Conservation (phyloP, 352 stramenopile species). For the Phytophthora ohioensis region DNA sequence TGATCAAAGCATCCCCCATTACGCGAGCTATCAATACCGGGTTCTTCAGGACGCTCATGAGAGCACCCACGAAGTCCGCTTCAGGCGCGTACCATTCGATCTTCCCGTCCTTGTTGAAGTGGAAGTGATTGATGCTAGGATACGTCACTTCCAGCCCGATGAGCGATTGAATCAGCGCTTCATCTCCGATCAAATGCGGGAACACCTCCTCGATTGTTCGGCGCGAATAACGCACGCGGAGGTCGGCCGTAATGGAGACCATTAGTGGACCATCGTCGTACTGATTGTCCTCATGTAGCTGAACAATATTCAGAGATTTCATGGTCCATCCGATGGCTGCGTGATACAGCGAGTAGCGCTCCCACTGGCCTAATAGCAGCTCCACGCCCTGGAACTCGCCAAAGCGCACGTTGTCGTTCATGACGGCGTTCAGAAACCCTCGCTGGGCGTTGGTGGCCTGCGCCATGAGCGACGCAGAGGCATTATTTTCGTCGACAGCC, state of each 20-base stretch:
- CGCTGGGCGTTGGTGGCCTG: conserved; percentile 31
- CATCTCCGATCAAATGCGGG: conserved; percentile 42
- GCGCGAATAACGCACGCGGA: conserved; percentile 51
- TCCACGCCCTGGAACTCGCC: conserved; percentile 45
- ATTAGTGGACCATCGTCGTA: conserved; percentile 31
- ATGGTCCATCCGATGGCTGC: conserved; percentile 45
- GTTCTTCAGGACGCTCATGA: conserved; percentile 35
- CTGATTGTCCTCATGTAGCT: conserved; percentile 35
- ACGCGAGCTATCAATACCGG: conserved; percentile 35
- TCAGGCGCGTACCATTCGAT: conserved; percentile 49
- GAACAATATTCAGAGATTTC: conserved; percentile 44
- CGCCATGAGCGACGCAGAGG: conserved; percentile 16
- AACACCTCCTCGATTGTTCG: conserved; percentile 57
- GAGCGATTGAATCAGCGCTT: conserved; percentile 40
- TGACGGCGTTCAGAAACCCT: conserved; percentile 46
- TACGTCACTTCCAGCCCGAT: conserved; percentile 51
- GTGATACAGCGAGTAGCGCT: conserved; percentile 57
- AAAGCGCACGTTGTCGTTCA: conserved; percentile 51
- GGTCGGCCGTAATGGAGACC: conserved; percentile 30
- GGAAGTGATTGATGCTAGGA: conserved; percentile 47
- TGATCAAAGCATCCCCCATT: conserved; percentile 44
- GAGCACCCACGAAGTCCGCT: conserved; percentile 45
- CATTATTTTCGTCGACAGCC: conserved; percentile 28
- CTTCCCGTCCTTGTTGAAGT: conserved; percentile 48
- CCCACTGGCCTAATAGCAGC: conserved; percentile 53